Conservation (phyloP, 2,329 filamentous ascomycete species). For the Exophiala oligosperma region DNA sequence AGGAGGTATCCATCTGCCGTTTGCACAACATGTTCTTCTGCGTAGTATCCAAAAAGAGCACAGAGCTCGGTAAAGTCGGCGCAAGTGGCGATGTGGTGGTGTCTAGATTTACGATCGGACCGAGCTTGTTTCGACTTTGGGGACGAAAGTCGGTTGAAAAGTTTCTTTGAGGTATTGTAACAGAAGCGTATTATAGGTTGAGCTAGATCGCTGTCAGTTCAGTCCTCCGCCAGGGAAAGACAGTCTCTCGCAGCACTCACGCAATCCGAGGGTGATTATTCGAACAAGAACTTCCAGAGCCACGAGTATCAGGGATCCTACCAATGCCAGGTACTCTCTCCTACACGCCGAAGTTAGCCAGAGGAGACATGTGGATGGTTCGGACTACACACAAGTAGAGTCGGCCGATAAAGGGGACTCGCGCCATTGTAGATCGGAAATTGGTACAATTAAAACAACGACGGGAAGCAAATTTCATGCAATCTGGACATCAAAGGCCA, state of each 20-base stretch:
- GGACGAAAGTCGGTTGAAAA: constrained; percentile 79
- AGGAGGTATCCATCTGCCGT: constrained; percentile 92
- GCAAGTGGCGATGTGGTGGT: constrained; percentile 77
- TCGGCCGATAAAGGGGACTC: constrained; percentile 64
- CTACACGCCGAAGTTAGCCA: constrained; percentile 43
- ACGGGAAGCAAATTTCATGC: not conserved
- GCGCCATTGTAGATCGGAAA: constrained; percentile 45
- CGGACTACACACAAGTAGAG: constrained; percentile 49
- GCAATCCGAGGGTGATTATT: constrained; percentile 82
- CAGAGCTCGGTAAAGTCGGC: constrained; percentile 95
- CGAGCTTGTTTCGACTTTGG: constrained; percentile 68
- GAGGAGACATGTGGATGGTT: not conserved
- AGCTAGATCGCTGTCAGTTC: constrained; percentile 50
- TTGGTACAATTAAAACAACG: not conserved
- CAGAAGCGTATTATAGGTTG: constrained; percentile 77
- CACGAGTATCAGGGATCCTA: constrained; percentile 81
- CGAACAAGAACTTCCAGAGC: constrained; percentile 79
- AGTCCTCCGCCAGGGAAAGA: not conserved
- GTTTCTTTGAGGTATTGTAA: constrained; percentile 75
- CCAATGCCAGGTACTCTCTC: constrained; percentile 82
- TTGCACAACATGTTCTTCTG: constrained; percentile 94
- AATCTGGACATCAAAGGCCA: constrained; percentile 21
- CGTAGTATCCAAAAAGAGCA: constrained; percentile 83
- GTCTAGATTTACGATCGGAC: constrained; percentile 68
- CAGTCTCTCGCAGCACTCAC: constrained; percentile 52